Percentiles rank a stretch among this genome's conserved stretches.
Evolutionary conservation across 768 basidiomycete species (phyloP).

Genomic region (Panaeolus papilionaceus): DNA sequence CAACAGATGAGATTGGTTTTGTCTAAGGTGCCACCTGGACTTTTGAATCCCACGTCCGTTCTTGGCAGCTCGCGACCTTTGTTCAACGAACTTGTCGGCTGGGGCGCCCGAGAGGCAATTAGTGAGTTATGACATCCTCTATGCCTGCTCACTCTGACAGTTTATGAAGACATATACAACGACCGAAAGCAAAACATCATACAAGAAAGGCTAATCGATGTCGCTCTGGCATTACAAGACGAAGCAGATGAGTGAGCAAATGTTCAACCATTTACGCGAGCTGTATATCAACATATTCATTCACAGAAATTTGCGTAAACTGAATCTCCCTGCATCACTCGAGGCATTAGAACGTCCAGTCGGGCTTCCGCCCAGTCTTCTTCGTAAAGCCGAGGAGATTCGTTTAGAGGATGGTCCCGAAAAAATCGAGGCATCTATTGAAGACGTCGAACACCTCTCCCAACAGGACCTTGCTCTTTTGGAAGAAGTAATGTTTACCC

Average conservation of each 20-base stretch:
- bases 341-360: constrained; percentile 89
- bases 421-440: constrained; percentile 72
- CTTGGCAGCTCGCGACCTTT: constrained; percentile 62
- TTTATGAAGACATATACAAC: constrained; percentile 72
- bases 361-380: constrained; percentile 86
- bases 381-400: constrained; percentile 87
- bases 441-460: constrained; percentile 74
- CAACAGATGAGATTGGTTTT: constrained; percentile 71
- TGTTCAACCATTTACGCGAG: not conserved
- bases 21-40: constrained; percentile 56
- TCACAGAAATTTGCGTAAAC: constrained; percentile 64
- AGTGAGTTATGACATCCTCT: constrained; percentile 53
- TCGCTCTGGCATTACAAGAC: constrained; percentile 67
- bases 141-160: constrained; percentile 7
- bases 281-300: constrained; percentile 8
- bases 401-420: constrained; percentile 77
- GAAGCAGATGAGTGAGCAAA: constrained; percentile 61
- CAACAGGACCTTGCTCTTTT: constrained; percentile 65
- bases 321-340: constrained; percentile 85
- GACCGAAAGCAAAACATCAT: constrained; percentile 78
- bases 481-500: constrained; percentile 65
- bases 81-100: constrained; percentile 79
- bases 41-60: constrained; percentile 62
- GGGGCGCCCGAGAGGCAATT: constrained; percentile 89
- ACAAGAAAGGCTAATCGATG: constrained; percentile 66